These are phyloP conservation scores for Alternaria sp. DNA, from an alignment of 2,329 filamentous ascomycete genomes.

Conservation along the genomic window DNA sequence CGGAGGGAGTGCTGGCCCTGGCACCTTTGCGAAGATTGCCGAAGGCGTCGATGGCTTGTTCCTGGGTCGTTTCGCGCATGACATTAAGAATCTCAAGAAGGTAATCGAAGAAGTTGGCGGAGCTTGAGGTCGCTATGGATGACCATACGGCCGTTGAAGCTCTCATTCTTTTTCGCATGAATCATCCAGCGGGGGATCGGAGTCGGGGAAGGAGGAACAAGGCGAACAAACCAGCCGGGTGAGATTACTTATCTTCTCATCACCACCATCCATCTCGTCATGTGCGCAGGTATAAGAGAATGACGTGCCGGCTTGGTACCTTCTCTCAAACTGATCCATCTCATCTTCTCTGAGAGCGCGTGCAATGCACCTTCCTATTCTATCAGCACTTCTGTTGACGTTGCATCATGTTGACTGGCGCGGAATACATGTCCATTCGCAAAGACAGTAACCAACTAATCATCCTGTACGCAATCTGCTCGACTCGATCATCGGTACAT, in stretches of 20 bases:
- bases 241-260: not conserved
- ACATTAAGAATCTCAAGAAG: constrained; percentile 72
- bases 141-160: not conserved
- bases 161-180: not conserved
- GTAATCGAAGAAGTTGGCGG: constrained; percentile 74
- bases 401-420: not conserved
- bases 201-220: not conserved
- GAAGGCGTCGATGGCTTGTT: constrained; percentile 80
- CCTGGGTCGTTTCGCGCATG: constrained; percentile 80
- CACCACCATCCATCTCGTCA: not conserved
- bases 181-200: not conserved
- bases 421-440: not conserved
- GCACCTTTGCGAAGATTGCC: constrained; percentile 71
- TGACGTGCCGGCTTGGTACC: not conserved
- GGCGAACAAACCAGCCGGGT: not conserved
- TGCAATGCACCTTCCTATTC: not conserved
- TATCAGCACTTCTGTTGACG: not conserved
- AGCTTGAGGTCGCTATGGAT: constrained; percentile 19
- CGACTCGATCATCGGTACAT: not conserved
- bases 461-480: not conserved
- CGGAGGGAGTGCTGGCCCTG: constrained; percentile 82
- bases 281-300: not conserved
- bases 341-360: not conserved
- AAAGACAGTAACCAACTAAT: not conserved
- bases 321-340: not conserved